Evolutionary conservation across 176 grass and related monocot genomes (phyloP), one percentile per base, ranked within the genome.

Genomic region (Aechmea fasciata): DNA sequence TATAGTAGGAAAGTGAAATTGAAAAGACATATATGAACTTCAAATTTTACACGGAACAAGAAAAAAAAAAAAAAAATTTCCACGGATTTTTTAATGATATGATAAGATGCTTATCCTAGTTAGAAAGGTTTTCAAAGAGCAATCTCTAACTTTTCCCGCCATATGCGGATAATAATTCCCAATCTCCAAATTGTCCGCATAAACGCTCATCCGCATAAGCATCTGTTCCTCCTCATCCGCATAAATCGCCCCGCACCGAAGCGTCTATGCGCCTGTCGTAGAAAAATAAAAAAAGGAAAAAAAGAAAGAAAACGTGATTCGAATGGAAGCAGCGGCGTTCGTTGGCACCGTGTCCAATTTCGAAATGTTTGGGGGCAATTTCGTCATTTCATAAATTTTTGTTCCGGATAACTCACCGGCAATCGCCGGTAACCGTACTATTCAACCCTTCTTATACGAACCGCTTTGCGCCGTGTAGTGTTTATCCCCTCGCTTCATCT

Each of bases 361-460:
- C 33, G 6, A 41, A 41, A 41, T 41, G 5, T 6, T 4, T 9
- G 14, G 17, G 55, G 64, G 33, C 6, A 81, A 49, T 52, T 15
- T 14, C 1, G 71, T 65, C 65, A 65, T 70, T 70, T 25, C 2
- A 3, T 2, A 13, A 10, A 9, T 50, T 12, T 19, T 13, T 1
- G 15, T 50, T 69, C 73, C 47, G 71, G 86, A 95, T 87, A 90
- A 87, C 66, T 50, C 80, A 70, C 73, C 76, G 73, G 3, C 75
- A 70, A 19, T 66, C 69, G 14, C 78, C 81, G 59, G 75, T 74
- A 73, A 59, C 68, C 49, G 3, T 15, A 11, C 20, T 49, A 48
- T 33, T 48, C 57, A 13, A 49, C 41, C 11, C 28, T 7, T 19
- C 12, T 25, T 20, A 48, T 65, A 65, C 50, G 53, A 72, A 63